Conservation (phyloP, 1,284 basidiomycete genomes). For the Ganoderma leucocontextum region DNA sequence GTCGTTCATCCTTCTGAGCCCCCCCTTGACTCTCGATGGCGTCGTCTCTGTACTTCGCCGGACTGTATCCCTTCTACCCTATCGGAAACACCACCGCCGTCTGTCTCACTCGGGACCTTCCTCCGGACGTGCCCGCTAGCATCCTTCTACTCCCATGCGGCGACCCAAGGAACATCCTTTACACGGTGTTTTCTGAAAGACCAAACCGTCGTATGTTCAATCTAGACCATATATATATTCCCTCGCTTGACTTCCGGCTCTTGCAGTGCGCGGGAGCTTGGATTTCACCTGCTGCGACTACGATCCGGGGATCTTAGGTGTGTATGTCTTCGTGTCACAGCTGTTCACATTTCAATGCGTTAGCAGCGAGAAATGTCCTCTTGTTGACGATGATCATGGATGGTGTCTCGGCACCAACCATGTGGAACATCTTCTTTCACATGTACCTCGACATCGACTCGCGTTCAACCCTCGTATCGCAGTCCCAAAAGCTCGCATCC, state of each 20-base stretch:
- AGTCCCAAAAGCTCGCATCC: slow-evolving; percentile 55
- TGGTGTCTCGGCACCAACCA: slow-evolving; percentile 30
- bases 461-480: slow-evolving; percentile 47
- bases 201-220: slow-evolving; percentile 25
- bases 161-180: slow-evolving; percentile 63
- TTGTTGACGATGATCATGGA: slow-evolving; percentile 48
- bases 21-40: slow-evolving; percentile 38
- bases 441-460: slow-evolving; percentile 56
- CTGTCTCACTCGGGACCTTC: slow-evolving; percentile 55
- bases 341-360: too few species aligned
- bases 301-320: slow-evolving; percentile 66
- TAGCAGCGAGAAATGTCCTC: slow-evolving; percentile 51
- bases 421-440: slow-evolving; percentile 70
- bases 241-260: neutral
- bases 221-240: slow-evolving; percentile 4
- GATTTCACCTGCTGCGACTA: slow-evolving; percentile 70
- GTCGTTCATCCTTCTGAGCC: neutral
- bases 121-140: slow-evolving; percentile 53
- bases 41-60: slow-evolving; percentile 48
- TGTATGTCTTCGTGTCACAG: slow-evolving; percentile 3
- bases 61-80: slow-evolving; percentile 59
- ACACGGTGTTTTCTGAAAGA: slow-evolving; percentile 47
- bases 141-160: slow-evolving; percentile 65
- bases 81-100: slow-evolving; percentile 64
- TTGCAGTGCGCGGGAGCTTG: slow-evolving; percentile 46